A percentile compares a stretch with the other conserved stretches of the same genome.
These are phyloP conservation scores for Adenanthera pavonina DNA, from an alignment of 306 rosid species.

Conservation along the genomic window DNA sequence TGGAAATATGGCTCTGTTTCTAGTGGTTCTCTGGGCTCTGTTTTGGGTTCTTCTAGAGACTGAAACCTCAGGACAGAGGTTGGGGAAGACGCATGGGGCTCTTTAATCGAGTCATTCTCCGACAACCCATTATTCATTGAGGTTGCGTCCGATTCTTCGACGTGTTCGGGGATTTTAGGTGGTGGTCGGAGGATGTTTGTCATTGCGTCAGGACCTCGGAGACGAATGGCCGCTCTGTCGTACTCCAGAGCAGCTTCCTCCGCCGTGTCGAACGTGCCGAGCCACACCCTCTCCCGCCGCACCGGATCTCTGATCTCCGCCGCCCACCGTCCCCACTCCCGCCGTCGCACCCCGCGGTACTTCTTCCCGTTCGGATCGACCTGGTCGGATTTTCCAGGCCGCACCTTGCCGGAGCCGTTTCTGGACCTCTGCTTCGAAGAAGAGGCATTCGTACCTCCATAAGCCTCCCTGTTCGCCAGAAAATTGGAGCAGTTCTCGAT, in stretches of 20 bases:
- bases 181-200: constrained; percentile 51
- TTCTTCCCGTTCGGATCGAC: constrained; percentile 7
- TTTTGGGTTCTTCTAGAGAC: not conserved
- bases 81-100: not conserved
- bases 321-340: constrained; percentile 70
- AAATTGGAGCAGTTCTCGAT: constrained; percentile 31
- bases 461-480: not conserved
- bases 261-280: constrained; percentile 65
- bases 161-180: not conserved
- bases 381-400: not conserved
- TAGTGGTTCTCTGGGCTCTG: not conserved
- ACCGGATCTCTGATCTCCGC: constrained; percentile 72
- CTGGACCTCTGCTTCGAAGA: not conserved
- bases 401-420: not conserved
- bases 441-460: not conserved
- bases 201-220: constrained; percentile 51
- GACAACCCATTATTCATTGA: not conserved
- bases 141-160: not conserved
- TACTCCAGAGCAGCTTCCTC: constrained; percentile 66
- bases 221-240: constrained; percentile 56
- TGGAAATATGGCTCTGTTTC: not conserved
- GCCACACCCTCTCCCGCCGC: constrained; percentile 53
- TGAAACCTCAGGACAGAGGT: constrained; percentile 14
- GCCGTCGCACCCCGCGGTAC: constrained; percentile 57
- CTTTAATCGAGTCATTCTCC: not conserved